These are phyloP conservation scores for Carex myosuroides DNA, from an alignment of 176 grass and related monocot species.

Conservation along the genomic window DNA sequence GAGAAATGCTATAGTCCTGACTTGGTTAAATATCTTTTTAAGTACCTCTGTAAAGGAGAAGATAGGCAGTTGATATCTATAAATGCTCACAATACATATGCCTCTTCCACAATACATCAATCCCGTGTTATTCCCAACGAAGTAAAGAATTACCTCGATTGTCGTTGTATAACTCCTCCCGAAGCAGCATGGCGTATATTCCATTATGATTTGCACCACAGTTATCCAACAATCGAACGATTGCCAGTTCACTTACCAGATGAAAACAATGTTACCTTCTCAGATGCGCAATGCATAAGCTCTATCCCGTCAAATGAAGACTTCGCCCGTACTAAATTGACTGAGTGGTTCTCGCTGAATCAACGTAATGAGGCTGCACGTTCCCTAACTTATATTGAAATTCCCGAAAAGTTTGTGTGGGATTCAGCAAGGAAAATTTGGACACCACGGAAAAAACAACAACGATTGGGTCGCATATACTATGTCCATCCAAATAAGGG, in stretches of 20 bases:
- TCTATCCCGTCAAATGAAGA: not conserved
- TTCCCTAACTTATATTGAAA: constrained; percentile 22
- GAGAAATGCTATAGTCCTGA: constrained; percentile 7
- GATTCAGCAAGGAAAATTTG: not conserved
- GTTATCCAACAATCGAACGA: not conserved
- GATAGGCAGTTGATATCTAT: not conserved
- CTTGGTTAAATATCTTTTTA: constrained; percentile 27
- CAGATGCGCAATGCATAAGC: not conserved
- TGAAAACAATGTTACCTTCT: not conserved
- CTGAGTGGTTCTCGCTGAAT: constrained; percentile 16
- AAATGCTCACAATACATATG: not conserved
- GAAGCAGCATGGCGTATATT: not conserved
- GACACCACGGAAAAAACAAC: not conserved
- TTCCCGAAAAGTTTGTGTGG: constrained; percentile 28
- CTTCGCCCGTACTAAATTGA: not conserved
- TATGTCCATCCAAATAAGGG: constrained; percentile 10
- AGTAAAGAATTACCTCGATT: not conserved
- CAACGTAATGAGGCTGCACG: not conserved
- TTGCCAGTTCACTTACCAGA: not conserved
- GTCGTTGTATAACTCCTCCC: not conserved
- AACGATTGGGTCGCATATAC: constrained; percentile 24
- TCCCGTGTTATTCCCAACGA: not conserved
- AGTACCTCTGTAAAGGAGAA: not conserved
- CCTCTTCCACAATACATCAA: too few species aligned
- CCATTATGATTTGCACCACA: not conserved